phyloP scores from a whole-genome alignment of 345 rosid genomes.

The Brassica juncea region DNA sequence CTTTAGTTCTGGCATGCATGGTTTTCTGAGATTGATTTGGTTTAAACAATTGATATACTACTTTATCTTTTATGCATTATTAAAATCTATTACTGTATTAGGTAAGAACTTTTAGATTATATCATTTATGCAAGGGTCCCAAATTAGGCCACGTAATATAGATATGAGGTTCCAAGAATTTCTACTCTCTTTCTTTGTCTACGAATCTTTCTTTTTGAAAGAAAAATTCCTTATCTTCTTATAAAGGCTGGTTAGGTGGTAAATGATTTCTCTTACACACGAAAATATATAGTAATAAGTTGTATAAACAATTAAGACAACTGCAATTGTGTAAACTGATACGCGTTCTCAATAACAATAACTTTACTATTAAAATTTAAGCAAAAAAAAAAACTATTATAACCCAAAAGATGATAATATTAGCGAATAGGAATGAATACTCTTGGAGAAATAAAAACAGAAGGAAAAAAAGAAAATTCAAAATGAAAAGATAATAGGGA shows the following conservation, averaged over 20 bases:
- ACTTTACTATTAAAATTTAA: too few species aligned
- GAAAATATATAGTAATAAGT: background rate
- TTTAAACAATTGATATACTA: background rate
- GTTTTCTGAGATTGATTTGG: background rate
- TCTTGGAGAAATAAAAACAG: background rate
- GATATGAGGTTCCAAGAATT: slow-evolving; percentile 26
- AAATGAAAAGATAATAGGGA: background rate
- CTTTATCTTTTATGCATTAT: background rate
- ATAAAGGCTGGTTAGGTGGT: slow-evolving; percentile 1
- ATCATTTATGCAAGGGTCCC: background rate
- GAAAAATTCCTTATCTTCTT: background rate
- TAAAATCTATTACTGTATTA: slow-evolving; percentile 14
- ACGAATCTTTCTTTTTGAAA: slow-evolving; percentile 1
- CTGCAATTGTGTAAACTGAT: background rate
- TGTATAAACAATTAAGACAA: background rate
- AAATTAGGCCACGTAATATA: slow-evolving; percentile 25
- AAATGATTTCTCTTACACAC: background rate
- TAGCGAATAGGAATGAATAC: background rate
- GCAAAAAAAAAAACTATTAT: background rate
- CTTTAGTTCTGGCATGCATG: slow-evolving; percentile 15
- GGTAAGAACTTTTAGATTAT: slow-evolving; percentile 21
- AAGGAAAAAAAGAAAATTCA: background rate
- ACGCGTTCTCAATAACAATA: background rate
- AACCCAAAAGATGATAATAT: background rate
- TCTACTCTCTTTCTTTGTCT: background rate